phyloP scores from a whole-genome alignment of 305 asterid genomes.

The Fraxinus angustifolia region DNA sequence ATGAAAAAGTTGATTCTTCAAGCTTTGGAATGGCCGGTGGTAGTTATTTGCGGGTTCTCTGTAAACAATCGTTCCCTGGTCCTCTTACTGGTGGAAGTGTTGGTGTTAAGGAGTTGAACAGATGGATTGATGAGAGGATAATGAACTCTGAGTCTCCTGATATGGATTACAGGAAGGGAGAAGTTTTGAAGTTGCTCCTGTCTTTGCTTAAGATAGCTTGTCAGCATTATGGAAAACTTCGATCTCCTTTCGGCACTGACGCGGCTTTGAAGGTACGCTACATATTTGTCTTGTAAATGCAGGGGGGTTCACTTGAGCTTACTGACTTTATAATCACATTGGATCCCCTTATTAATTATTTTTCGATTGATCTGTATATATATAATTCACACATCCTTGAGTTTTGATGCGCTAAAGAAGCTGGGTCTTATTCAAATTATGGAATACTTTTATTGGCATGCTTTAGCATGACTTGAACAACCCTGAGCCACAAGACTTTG shows the following conservation, averaged over 20 bases:
- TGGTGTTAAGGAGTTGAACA: conserved; percentile 72
- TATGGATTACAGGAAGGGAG: conserved; percentile 56
- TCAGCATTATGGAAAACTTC: conserved; percentile 83
- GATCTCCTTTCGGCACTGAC: conserved; percentile 87
- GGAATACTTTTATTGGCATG: background rate
- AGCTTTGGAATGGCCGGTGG: conserved; percentile 41
- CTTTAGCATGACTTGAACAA: background rate
- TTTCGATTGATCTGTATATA: background rate
- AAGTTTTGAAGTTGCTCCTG: conserved; percentile 68
- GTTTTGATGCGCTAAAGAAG: background rate
- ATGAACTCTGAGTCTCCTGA: conserved; percentile 43
- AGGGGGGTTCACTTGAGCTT: conserved; percentile 13
- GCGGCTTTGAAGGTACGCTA: conserved; percentile 52
- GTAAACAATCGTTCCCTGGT: conserved; percentile 68
- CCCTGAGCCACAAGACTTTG: background rate
- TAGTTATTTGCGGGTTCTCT: conserved; percentile 63
- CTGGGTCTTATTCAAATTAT: background rate
- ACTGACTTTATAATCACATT: background rate
- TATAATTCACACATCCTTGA: background rate
- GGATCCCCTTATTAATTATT: background rate
- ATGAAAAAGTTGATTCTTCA: conserved; percentile 41
- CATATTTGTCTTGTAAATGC: conserved; percentile 13
- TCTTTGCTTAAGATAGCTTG: conserved; percentile 80
- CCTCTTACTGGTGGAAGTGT: conserved; percentile 89
- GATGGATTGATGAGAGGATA: conserved; percentile 89